These are phyloP conservation scores for Arabidopsis thaliana DNA, from an alignment of 345 rosid species.

Conservation along the genomic window DNA sequence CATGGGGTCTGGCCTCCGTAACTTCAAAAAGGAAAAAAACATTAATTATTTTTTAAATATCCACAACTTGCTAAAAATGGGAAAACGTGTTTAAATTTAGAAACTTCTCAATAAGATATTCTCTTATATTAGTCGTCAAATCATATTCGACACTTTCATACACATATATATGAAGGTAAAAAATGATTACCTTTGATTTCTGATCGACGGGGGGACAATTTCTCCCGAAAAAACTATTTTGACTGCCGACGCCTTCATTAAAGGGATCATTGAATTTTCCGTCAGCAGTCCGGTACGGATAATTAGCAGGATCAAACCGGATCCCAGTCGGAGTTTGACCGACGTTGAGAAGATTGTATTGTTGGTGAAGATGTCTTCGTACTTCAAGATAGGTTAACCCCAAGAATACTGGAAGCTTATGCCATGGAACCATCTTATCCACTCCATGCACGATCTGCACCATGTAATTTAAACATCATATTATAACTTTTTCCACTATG, in stretches of 20 bases:
- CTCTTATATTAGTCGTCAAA: neutral
- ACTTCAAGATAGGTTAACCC: constrained; percentile 52
- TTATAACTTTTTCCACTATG: neutral
- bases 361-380: constrained; percentile 63
- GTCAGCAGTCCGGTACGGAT: constrained; percentile 56
- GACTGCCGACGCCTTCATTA: constrained; percentile 57
- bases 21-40: constrained; percentile 18
- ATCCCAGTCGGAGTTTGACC: constrained; percentile 54
- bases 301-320: constrained; percentile 56
- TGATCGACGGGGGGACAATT: constrained; percentile 51
- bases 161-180: neutral
- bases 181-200: constrained; percentile 32
- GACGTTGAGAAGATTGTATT: constrained; percentile 60
- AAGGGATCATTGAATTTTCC: constrained; percentile 59
- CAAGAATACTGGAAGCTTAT: constrained; percentile 57
- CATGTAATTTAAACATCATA: neutral
- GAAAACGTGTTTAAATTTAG: too few species aligned
- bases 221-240: constrained; percentile 61
- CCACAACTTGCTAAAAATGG: too few species aligned
- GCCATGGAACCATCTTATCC: constrained; percentile 59
- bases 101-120: too few species aligned
- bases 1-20: constrained; percentile 53
- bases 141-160: neutral
- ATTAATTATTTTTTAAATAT: neutral
- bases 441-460: constrained; percentile 56